phyloP scores from a whole-genome alignment of 352 stramenopile genomes.

The Phytophthora foliorum region DNA sequence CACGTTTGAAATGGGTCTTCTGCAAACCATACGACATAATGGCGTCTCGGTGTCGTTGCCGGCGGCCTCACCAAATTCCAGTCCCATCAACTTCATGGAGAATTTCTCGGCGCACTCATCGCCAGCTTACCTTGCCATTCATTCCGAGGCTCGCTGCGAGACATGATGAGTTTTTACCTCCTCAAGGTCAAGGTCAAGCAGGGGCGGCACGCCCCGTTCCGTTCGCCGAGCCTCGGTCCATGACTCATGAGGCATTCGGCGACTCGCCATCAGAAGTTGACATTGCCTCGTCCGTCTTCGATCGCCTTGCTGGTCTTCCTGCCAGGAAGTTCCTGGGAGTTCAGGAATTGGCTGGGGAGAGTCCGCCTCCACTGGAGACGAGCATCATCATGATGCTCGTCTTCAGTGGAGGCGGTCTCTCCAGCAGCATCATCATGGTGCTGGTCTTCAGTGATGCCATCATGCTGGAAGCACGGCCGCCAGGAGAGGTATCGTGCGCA shows the following conservation, averaged over 20 bases:
- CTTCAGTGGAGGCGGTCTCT: no score
- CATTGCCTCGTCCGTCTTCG: background rate
- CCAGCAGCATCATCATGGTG: background rate
- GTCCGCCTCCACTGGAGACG: background rate
- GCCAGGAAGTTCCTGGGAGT: background rate
- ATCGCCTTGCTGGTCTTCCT: background rate
- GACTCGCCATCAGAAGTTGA: conserved; percentile 26
- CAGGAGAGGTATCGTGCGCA: conserved; percentile 3
- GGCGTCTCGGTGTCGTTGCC: conserved; percentile 1
- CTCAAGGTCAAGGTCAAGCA: no score
- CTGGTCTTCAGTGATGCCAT: no score
- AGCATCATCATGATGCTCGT: background rate
- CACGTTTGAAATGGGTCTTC: conserved; percentile 20
- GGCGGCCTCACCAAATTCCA: background rate
- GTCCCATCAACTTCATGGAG: background rate
- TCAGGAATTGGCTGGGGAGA: background rate
- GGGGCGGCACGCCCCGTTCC: no score
- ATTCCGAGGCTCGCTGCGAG: no score
- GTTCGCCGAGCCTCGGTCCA: no score
- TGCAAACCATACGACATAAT: conserved; percentile 12
- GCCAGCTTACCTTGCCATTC: background rate
- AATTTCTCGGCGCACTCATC: conserved; percentile 12
- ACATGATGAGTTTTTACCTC: no score
- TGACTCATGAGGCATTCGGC: background rate
- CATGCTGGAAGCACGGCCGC: conserved; percentile 1